Percentiles rank a stretch among this genome's conserved stretches.
phyloP scores from a whole-genome alignment of 2,329 filamentous ascomycete genomes.

The Alternaria arbusti region DNA sequence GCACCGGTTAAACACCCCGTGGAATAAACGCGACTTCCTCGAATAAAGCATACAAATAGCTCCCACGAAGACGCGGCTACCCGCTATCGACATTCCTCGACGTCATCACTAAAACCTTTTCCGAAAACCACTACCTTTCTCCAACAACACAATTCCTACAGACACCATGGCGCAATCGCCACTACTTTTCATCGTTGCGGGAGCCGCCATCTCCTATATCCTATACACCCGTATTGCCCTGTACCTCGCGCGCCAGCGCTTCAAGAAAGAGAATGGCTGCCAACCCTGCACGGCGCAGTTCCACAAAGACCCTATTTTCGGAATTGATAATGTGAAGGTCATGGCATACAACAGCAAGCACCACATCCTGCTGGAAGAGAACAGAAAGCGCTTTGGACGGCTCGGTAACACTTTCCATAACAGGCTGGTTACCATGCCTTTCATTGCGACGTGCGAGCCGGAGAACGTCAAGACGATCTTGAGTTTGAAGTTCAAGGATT shows the following conservation, averaged over 20 bases:
- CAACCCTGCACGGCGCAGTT: constrained; percentile 54
- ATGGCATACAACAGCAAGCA: constrained; percentile 49
- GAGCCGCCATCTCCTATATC: constrained; percentile 44
- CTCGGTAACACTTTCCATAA: constrained; percentile 52
- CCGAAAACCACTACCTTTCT: background rate
- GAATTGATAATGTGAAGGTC: constrained; percentile 56
- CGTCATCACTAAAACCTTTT: background rate
- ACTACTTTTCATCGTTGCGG: constrained; percentile 35
- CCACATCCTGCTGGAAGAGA: constrained; percentile 26
- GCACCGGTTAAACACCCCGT: background rate
- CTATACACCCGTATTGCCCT: constrained; percentile 43
- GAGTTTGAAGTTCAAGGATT: constrained; percentile 56
- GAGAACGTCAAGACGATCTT: constrained; percentile 58
- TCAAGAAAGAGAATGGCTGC: constrained; percentile 56
- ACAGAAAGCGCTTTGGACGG: constrained; percentile 32
- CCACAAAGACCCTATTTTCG: constrained; percentile 63
- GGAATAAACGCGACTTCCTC: background rate
- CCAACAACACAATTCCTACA: background rate
- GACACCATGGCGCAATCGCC: constrained; percentile 32
- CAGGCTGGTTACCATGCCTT: constrained; percentile 35
- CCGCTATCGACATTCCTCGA: background rate
- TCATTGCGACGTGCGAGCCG: constrained; percentile 54
- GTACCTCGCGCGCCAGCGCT: constrained; percentile 45
- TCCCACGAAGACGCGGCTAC: background rate
- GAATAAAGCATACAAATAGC: background rate